Evolutionary conservation across 2,329 filamentous ascomycete genomes (phyloP).

Genomic region (Davidsoniella eucalypti): DNA sequence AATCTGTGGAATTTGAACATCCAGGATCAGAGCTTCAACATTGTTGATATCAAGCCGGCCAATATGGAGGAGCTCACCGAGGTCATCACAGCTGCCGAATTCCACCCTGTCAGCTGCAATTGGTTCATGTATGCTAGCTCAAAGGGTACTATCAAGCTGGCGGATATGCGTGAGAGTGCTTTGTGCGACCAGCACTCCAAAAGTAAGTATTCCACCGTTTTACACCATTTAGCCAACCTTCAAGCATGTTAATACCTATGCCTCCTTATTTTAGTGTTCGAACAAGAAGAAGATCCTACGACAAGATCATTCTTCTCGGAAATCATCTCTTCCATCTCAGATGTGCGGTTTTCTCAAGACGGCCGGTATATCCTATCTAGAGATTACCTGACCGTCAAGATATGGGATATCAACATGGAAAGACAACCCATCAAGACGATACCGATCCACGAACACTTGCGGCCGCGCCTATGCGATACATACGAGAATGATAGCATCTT

Average conservation of each 20-base stretch:
- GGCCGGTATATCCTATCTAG: slow-evolving; percentile 93
- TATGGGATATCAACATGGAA: slow-evolving; percentile 99
- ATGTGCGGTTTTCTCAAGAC: slow-evolving; percentile 93
- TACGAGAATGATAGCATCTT: slow-evolving; percentile 99
- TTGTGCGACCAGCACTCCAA: slow-evolving; percentile 93
- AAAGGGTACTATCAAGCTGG: slow-evolving; percentile 96
- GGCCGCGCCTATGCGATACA: slow-evolving; percentile 87
- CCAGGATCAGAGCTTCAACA: slow-evolving; percentile 99
- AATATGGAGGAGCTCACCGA: slow-evolving; percentile 99
- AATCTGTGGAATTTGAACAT: slow-evolving; percentile 99
- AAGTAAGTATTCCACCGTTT: slow-evolving; percentile 34
- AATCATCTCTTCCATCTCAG: slow-evolving; percentile 98
- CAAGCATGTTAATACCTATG: not conserved
- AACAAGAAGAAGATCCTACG: slow-evolving; percentile 94
- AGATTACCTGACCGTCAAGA: slow-evolving; percentile 97
- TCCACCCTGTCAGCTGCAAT: slow-evolving; percentile 93
- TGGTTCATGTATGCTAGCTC: slow-evolving; percentile 99
- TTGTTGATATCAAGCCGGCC: slow-evolving; percentile 97
- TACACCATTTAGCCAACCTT: not conserved
- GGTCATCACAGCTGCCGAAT: slow-evolving; percentile 95
- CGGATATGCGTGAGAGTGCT: slow-evolving; percentile 94
- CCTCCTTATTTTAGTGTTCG: slow-evolving; percentile 53
- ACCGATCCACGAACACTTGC: slow-evolving; percentile 91
- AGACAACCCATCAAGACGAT: slow-evolving; percentile 95
- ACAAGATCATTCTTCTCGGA: slow-evolving; percentile 98